phyloP scores from a whole-genome alignment of 2,329 filamentous ascomycete genomes.

The Paracoccidioides lutzii region DNA sequence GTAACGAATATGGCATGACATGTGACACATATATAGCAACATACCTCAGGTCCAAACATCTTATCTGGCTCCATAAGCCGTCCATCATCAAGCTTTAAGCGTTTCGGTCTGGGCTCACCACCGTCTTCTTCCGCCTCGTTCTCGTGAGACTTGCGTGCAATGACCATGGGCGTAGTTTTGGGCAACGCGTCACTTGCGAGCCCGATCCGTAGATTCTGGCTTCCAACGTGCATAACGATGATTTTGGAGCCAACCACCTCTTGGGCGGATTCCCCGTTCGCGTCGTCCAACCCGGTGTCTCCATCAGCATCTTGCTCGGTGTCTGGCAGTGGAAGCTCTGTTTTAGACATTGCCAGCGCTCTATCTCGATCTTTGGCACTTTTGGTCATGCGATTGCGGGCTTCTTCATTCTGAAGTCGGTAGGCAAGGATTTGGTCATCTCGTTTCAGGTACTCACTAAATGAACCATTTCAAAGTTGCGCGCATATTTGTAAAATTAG shows the following conservation, averaged over 20 bases:
- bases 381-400: conserved; percentile 69
- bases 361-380: conserved; percentile 79
- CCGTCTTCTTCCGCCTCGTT: conserved; percentile 76
- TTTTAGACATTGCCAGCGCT: conserved; percentile 62
- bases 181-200: conserved; percentile 92
- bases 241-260: conserved; percentile 71
- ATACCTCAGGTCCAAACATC: conserved; percentile 74
- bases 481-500: neutral
- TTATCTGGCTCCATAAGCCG: conserved; percentile 50
- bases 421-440: conserved; percentile 91
- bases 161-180: conserved; percentile 85
- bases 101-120: conserved; percentile 61
- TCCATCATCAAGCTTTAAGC: conserved; percentile 45
- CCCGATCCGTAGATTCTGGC: conserved; percentile 87
- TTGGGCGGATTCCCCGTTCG: conserved; percentile 41
- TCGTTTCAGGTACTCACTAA: conserved; percentile 90
- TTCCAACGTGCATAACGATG: conserved; percentile 89
- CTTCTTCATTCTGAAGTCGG: conserved; percentile 76
- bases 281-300: conserved; percentile 46
- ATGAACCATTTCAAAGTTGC: neutral
- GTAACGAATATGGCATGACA: neutral
- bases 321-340: conserved; percentile 48
- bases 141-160: conserved; percentile 63
- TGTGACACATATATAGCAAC: conserved; percentile 12
- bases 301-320: conserved; percentile 27